Evolutionary conservation across 495 filamentous ascomycete species (phyloP).

Genomic region (Hyaloscypha bicolor): DNA sequence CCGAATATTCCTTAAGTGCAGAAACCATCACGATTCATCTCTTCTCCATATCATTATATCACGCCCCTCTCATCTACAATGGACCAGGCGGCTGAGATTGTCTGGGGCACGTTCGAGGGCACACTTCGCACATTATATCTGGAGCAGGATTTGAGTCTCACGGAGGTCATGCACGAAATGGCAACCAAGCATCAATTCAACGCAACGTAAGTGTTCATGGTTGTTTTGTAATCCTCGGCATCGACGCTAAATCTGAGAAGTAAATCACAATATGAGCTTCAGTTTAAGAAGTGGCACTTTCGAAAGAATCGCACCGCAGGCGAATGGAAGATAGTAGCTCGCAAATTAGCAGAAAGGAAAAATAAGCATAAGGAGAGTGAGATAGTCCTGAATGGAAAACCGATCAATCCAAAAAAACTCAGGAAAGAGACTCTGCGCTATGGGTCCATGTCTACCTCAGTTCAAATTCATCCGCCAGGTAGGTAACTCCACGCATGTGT

Average conservation of each 20-base stretch:
- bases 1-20: neutral
- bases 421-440: slow-evolving; percentile 29
- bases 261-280: slow-evolving; percentile 31
- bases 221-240: slow-evolving; percentile 5
- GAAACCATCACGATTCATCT: slow-evolving; percentile 3
- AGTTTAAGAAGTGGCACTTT: slow-evolving; percentile 30
- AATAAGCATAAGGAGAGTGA: slow-evolving; percentile 23
- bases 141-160: slow-evolving; percentile 10
- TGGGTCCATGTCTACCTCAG: slow-evolving; percentile 13
- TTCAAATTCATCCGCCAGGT: slow-evolving; percentile 9
- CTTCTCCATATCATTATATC: slow-evolving; percentile 11
- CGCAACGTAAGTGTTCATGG: slow-evolving; percentile 21
- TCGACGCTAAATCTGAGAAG: slow-evolving; percentile 19
- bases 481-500: slow-evolving; percentile 1
- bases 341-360: slow-evolving; percentile 21
- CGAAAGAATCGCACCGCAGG: slow-evolving; percentile 24
- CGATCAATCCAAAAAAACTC: slow-evolving; percentile 16
- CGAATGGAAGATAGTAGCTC: slow-evolving; percentile 26
- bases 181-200: slow-evolving; percentile 17
- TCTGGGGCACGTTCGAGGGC: slow-evolving; percentile 2
- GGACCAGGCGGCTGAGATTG: slow-evolving; percentile 13
- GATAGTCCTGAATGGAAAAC: slow-evolving; percentile 11
- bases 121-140: slow-evolving; percentile 14
- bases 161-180: slow-evolving; percentile 20
- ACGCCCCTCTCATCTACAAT: slow-evolving; percentile 6